Percentiles rank a stretch among this genome's conserved stretches.
phyloP scores from a whole-genome alignment of 495 filamentous ascomycete genomes.

The Pseudomonodictys pantanalensis region DNA sequence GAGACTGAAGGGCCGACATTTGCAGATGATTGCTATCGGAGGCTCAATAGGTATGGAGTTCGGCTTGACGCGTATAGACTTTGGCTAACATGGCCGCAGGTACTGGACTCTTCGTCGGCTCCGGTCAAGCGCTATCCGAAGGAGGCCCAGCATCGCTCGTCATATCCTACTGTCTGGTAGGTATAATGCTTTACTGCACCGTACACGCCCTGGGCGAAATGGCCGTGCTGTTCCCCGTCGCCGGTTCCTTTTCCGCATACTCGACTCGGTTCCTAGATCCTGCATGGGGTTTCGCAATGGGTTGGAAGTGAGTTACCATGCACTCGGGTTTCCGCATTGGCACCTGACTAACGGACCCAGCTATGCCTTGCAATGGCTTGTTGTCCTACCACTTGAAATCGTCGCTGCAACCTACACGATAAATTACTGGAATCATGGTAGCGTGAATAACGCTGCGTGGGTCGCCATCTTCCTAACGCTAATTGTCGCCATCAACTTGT shows the following conservation, averaged over 20 bases:
- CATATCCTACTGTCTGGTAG: constrained; percentile 78
- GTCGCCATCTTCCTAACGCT: constrained; percentile 54
- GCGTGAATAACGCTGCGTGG: constrained; percentile 70
- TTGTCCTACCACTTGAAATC: constrained; percentile 84
- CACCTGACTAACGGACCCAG: constrained; percentile 41
- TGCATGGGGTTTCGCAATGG: constrained; percentile 97
- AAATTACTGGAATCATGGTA: constrained; percentile 68
- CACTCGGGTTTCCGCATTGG: constrained; percentile 1
- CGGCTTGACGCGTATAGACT: neutral
- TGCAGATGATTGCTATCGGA: constrained; percentile 97
- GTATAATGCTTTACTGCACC: constrained; percentile 86
- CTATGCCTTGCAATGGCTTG: constrained; percentile 91
- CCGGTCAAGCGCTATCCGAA: constrained; percentile 68
- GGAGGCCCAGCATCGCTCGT: constrained; percentile 85
- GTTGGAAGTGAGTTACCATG: constrained; percentile 70
- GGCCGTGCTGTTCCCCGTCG: constrained; percentile 85
- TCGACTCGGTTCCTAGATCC: constrained; percentile 91
- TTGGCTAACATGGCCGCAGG: constrained; percentile 48
- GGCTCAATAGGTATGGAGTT: constrained; percentile 83
- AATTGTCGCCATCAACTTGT: constrained; percentile 41
- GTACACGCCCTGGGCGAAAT: constrained; percentile 91
- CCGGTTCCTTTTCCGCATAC: constrained; percentile 89
- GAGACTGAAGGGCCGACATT: constrained; percentile 75
- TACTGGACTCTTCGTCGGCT: constrained; percentile 88
- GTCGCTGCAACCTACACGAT: constrained; percentile 88